Evolutionary conservation across 257 asterid genomes (phyloP).

Genomic region (Solanum chiquidenum): DNA sequence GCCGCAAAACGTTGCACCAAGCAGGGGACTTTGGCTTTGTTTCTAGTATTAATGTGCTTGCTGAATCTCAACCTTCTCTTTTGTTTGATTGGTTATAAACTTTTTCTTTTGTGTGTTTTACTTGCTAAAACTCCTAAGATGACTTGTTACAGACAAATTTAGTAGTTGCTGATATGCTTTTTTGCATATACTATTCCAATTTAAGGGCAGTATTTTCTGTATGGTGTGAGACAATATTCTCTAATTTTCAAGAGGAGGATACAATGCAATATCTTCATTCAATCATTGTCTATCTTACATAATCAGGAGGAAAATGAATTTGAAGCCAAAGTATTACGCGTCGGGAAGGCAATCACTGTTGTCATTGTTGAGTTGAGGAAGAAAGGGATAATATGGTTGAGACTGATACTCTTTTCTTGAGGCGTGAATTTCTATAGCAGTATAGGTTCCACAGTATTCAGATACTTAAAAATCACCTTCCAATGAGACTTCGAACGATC

Average conservation of each 20-base stretch:
- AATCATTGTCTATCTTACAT: not conserved
- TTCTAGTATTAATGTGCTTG: not conserved
- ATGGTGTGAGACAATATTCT: not conserved
- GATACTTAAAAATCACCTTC: not conserved
- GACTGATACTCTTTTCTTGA: not conserved
- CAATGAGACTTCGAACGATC: not conserved
- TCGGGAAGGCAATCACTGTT: slow-evolving; percentile 52
- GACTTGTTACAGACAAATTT: not conserved
- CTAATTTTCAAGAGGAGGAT: not conserved
- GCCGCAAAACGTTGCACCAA: not conserved
- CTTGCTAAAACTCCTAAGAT: not conserved
- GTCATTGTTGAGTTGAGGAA: slow-evolving; percentile 45
- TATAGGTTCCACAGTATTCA: not conserved
- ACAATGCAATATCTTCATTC: not conserved
- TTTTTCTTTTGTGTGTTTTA: not conserved
- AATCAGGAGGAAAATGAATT: slow-evolving; percentile 61
- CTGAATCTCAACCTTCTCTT: not conserved
- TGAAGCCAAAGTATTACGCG: slow-evolving; percentile 45
- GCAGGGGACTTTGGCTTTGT: not conserved
- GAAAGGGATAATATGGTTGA: slow-evolving; percentile 6
- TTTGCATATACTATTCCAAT: not conserved
- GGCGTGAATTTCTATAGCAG: not conserved
- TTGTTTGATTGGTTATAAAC: not conserved
- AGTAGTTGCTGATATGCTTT: not conserved
- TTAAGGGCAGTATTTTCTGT: not conserved